Conservation (phyloP, 2,329 filamentous ascomycete genomes). For the Colletotrichum abscissum region DNA sequence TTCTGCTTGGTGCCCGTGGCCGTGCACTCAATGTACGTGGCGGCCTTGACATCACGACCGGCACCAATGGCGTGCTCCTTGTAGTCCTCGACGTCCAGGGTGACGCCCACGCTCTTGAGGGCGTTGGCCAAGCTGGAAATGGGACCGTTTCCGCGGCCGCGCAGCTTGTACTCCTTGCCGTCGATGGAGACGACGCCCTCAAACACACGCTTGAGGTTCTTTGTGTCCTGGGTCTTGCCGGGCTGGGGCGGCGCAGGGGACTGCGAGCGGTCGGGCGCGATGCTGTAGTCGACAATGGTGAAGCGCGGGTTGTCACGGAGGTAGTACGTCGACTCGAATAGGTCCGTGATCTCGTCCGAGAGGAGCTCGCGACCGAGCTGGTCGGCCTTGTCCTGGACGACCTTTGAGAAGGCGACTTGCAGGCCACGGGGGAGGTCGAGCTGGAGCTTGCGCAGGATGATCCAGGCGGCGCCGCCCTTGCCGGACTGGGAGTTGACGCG, state of each 20-base stretch:
- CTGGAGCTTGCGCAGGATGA: conserved; percentile 88
- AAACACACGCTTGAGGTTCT: conserved; percentile 84
- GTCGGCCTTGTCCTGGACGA: conserved; percentile 88
- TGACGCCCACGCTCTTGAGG: conserved; percentile 80
- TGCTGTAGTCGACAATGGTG: conserved; percentile 89
- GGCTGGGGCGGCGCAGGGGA: conserved; percentile 76
- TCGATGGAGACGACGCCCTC: conserved; percentile 87
- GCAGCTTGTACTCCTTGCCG: conserved; percentile 80
- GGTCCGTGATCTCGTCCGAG: conserved; percentile 82
- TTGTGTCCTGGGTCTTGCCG: conserved; percentile 80
- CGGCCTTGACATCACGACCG: conserved; percentile 88
- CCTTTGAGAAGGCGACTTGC: conserved; percentile 88
- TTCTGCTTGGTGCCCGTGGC: conserved; percentile 73
- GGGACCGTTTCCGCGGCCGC: conserved; percentile 87
- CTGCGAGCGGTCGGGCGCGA: conserved; percentile 82
- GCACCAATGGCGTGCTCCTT: conserved; percentile 94
- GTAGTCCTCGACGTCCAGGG: conserved; percentile 93
- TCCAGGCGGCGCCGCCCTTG: conserved; percentile 94
- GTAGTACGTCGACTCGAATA: conserved; percentile 93
- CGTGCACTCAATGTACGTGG: conserved; percentile 92
- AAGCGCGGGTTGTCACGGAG: conserved; percentile 87
- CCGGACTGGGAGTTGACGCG: conserved; percentile 97
- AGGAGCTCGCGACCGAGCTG: conserved; percentile 84
- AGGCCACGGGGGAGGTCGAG: conserved; percentile 93
- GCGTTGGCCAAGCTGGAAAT: conserved; percentile 90